A percentile compares a stretch with the other conserved stretches of the same genome.
These are phyloP conservation scores for Collariella sp. DNA, from an alignment of 495 filamentous ascomycete species.

Conservation along the genomic window DNA sequence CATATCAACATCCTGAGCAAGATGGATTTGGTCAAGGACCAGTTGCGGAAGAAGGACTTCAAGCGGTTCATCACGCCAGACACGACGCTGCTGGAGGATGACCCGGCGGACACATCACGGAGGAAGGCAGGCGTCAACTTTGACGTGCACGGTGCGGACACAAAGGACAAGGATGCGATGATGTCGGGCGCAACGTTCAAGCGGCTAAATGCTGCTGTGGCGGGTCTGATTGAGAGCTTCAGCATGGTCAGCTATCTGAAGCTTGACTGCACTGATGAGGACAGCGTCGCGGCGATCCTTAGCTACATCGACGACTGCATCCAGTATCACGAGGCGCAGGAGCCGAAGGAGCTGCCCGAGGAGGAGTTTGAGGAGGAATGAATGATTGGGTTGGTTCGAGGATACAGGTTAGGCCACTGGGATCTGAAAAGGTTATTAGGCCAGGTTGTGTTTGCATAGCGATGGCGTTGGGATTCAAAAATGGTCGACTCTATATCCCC, in stretches of 20 bases:
- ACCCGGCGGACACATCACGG: constrained; percentile 44
- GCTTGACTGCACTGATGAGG: constrained; percentile 84
- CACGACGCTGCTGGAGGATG: constrained; percentile 64
- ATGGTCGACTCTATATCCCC: neutral
- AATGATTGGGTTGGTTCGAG: neutral
- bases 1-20: constrained; percentile 92
- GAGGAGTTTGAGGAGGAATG: constrained; percentile 55
- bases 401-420: no score
- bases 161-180: constrained; percentile 52
- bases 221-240: constrained; percentile 85
- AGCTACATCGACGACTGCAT: constrained; percentile 97
- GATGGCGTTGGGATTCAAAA: constrained; percentile 36
- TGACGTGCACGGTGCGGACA: constrained; percentile 42
- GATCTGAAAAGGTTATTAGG: no score
- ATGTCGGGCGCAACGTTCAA: constrained; percentile 74
- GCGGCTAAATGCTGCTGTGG: constrained; percentile 74
- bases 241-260: constrained; percentile 94
- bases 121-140: constrained; percentile 32
- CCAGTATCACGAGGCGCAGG: constrained; percentile 93
- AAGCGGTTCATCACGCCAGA: constrained; percentile 84
- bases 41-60: constrained; percentile 70
- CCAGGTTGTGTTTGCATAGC: constrained; percentile 37
- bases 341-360: constrained; percentile 79
- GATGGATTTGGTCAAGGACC: constrained; percentile 90
- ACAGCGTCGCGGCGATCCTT: constrained; percentile 81